These are phyloP conservation scores for Suhomyces tanzawaensis DNA, from an alignment of 805 yeast genomes.

Conservation along the genomic window DNA sequence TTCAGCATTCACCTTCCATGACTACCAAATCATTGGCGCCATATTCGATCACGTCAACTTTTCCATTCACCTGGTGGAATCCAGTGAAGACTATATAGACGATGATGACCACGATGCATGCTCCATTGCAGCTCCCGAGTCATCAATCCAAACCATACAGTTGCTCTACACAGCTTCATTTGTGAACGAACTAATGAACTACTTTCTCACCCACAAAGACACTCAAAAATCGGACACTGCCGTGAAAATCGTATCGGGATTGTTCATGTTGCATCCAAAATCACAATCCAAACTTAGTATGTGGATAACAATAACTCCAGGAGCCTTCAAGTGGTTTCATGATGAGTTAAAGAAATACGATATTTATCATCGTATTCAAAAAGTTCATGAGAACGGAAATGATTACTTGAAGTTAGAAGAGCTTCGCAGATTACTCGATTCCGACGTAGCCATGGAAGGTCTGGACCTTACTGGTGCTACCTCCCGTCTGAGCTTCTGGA, in stretches of 20 bases:
- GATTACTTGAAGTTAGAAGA: slow-evolving; percentile 1
- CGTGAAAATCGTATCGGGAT: slow-evolving; percentile 20
- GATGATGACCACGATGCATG: slow-evolving; percentile 18
- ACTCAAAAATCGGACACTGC: slow-evolving; percentile 11
- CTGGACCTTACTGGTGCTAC: background rate
- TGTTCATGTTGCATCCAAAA: slow-evolving; percentile 38
- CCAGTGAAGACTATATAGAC: slow-evolving; percentile 6
- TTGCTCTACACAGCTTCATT: slow-evolving; percentile 20
- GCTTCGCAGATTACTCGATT: background rate
- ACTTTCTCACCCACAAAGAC: background rate
- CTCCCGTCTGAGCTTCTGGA: slow-evolving; percentile 26
- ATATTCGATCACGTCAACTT: slow-evolving; percentile 20
- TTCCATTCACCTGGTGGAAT: slow-evolving; percentile 12
- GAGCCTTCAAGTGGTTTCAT: slow-evolving; percentile 32
- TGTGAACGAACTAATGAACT: slow-evolving; percentile 17
- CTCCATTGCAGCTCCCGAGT: background rate
- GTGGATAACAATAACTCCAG: slow-evolving; percentile 40
- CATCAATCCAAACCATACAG: slow-evolving; percentile 1
- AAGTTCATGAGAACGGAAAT: background rate
- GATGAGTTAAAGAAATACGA: slow-evolving; percentile 19
- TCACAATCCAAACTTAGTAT: slow-evolving; percentile 39
- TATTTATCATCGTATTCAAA: slow-evolving; percentile 12
- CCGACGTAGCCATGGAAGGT: background rate
- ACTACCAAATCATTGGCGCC: slow-evolving; percentile 17
- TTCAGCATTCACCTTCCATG: slow-evolving; percentile 13